Base-by-base conservation (phyloP, 192 early-diverging fungal species). In the Podila verticillata region DNA sequence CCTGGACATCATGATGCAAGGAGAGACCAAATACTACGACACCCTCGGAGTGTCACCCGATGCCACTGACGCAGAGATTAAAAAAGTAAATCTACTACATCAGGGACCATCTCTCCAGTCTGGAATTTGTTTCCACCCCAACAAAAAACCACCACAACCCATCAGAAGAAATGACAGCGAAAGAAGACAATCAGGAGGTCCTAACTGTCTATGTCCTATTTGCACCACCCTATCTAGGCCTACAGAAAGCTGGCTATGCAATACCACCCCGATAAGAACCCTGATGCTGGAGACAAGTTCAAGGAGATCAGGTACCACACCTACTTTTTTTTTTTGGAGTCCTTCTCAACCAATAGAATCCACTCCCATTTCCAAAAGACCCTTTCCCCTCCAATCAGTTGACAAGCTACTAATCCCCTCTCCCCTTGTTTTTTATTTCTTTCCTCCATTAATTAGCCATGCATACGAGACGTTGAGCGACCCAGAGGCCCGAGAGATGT, bases 391-490 rank as follows among this genome's bases (percentile, higher is more conserved):
- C 39, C 39, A 44, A 96, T 97, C 67, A 91, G 89, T 67, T 74
- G 61, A 22, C 28, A 4, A 22, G 28, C 59, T 29, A 28, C 24
- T 28, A 4, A 32, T 24, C n/a, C 32, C 12, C 13, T 17, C 9
- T 31, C 22, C 17, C 10, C 22, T 26, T 9, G 2, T 22, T 24
- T 20, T 24, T 51, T 7, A 13, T 7, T 5, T 51, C 15, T 51
- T 6, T 15, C n/a, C 10, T 54, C n/a, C 32, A 15, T n/a, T n/a
- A n/a, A 22, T 7, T 70, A 86, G 84, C 61, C 95, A 96, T 74
- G 96, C 95, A 7, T 97, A 97, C 73, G 95, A 97, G 74, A 86
- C 93, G 32, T 84, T 97, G 19, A 92, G 91, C 36, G 95, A 97
- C 82, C 83, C 87, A 10, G 88, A 95, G 67, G 91, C 90, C 81